Evolutionary conservation across 495 filamentous ascomycete genomes (phyloP).

Genomic region (Penicillium waksmanii): DNA sequence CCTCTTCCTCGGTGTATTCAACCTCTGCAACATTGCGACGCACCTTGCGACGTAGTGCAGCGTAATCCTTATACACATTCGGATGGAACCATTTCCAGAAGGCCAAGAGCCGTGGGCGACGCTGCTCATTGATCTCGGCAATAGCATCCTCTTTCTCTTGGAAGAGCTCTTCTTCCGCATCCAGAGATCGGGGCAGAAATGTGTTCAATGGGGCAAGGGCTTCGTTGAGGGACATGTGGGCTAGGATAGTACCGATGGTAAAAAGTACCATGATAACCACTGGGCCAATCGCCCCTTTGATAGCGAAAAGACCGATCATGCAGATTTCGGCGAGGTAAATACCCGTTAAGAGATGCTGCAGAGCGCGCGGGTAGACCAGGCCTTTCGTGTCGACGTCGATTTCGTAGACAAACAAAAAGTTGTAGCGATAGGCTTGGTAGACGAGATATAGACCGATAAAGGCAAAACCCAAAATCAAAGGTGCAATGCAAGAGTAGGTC

Average conservation of each 20-base stretch:
- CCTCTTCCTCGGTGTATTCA: constrained; percentile 58
- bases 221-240: constrained; percentile 75
- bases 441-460: constrained; percentile 77
- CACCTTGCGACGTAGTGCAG: constrained; percentile 67
- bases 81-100: constrained; percentile 77
- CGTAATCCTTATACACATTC: constrained; percentile 73
- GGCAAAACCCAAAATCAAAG: constrained; percentile 81
- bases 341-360: constrained; percentile 84
- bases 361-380: constrained; percentile 80
- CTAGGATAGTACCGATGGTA: constrained; percentile 74
- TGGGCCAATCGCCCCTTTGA: constrained; percentile 70
- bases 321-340: constrained; percentile 82
- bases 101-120: constrained; percentile 28
- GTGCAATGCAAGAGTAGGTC: constrained; percentile 83
- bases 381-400: constrained; percentile 84
- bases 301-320: constrained; percentile 83
- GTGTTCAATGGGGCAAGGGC: constrained; percentile 74
- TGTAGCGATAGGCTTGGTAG: constrained; percentile 90
- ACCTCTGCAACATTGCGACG: constrained; percentile 59
- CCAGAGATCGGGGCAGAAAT: constrained; percentile 67
- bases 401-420: constrained; percentile 86
- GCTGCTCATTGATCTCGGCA: constrained; percentile 27
- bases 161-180: constrained; percentile 48
- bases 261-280: constrained; percentile 78
- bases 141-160: constrained; percentile 42